Conservation (phyloP, 179 eudicot genomes). For the Silene noctiflora region DNA sequence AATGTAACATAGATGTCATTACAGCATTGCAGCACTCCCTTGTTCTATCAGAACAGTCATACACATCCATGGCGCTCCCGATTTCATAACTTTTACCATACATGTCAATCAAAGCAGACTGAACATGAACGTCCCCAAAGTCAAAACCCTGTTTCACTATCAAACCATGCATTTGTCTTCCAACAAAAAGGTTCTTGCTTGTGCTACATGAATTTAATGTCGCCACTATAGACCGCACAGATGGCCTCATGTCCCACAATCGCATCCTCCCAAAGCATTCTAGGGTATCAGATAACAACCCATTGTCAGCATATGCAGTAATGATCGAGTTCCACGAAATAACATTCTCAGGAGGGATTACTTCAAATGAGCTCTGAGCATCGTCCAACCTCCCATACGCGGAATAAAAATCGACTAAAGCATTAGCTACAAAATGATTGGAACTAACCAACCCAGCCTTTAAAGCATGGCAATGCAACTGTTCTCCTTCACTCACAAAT, state of each 20-base stretch:
- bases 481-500: constrained; percentile 48
- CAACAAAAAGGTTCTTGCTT: constrained; percentile 35
- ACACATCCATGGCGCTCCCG: constrained; percentile 40
- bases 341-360: constrained; percentile 49
- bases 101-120: constrained; percentile 72
- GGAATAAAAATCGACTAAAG: constrained; percentile 66
- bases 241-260: constrained; percentile 53
- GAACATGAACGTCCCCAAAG: constrained; percentile 42
- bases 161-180: constrained; percentile 58
- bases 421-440: constrained; percentile 56
- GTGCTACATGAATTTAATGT: constrained; percentile 54
- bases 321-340: constrained; percentile 77
- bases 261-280: constrained; percentile 46
- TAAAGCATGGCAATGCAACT: constrained; percentile 53
- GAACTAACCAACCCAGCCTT: constrained; percentile 48
- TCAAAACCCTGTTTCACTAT: constrained; percentile 49
- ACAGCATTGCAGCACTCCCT: constrained; percentile 59
- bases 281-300: constrained; percentile 40
- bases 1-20: constrained; percentile 60
- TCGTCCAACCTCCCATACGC: constrained; percentile 55
- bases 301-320: constrained; percentile 44
- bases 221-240: constrained; percentile 52
- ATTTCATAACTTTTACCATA: constrained; percentile 72
- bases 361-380: constrained; percentile 46
- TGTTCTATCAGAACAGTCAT: constrained; percentile 34